A percentile compares a stretch with the other conserved stretches of the same genome.
Evolutionary conservation across 352 stramenopile genomes (phyloP).

Genomic region (Pythium plurisporium): DNA sequence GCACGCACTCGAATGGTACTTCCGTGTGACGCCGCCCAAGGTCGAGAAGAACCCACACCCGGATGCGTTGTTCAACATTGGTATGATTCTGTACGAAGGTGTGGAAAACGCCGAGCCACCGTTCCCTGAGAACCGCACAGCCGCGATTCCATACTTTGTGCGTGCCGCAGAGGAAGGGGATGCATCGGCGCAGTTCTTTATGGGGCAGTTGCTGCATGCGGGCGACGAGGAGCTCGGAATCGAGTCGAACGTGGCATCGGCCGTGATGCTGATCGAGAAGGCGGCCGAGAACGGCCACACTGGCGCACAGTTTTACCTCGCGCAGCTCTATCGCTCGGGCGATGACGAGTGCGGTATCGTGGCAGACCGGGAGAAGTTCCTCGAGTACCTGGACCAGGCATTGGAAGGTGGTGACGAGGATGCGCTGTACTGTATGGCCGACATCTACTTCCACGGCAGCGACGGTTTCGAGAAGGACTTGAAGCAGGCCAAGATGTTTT

Average conservation of each 20-base stretch:
- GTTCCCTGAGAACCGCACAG: constrained; percentile 47
- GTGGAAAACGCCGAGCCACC: constrained; percentile 68
- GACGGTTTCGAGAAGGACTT: constrained; percentile 69
- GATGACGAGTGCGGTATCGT: constrained; percentile 45
- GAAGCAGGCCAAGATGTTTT: constrained; percentile 67
- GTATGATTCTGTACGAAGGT: constrained; percentile 70
- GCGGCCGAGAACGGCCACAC: constrained; percentile 64
- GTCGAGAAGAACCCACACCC: constrained; percentile 53
- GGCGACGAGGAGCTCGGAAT: constrained; percentile 70
- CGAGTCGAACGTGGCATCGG: constrained; percentile 52
- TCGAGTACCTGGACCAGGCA: constrained; percentile 58
- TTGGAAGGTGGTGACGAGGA: constrained; percentile 61
- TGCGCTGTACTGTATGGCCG: constrained; percentile 80
- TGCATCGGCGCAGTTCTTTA: constrained; percentile 79
- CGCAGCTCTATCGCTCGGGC: constrained; percentile 84
- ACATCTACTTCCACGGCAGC: constrained; percentile 83
- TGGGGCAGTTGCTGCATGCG: constrained; percentile 77
- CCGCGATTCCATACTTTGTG: constrained; percentile 74
- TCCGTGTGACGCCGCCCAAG: constrained; percentile 40
- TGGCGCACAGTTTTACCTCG: constrained; percentile 76
- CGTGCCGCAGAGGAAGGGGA: constrained; percentile 73
- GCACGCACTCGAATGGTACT: constrained; percentile 74
- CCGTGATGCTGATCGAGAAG: constrained; percentile 73
- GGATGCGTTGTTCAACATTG: constrained; percentile 83
- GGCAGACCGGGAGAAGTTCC: constrained; percentile 50